A percentile compares a stretch with the other conserved stretches of the same genome.
Evolutionary conservation across 2,329 filamentous ascomycete species (phyloP).

Genomic region (Fusarium xyrophilum): DNA sequence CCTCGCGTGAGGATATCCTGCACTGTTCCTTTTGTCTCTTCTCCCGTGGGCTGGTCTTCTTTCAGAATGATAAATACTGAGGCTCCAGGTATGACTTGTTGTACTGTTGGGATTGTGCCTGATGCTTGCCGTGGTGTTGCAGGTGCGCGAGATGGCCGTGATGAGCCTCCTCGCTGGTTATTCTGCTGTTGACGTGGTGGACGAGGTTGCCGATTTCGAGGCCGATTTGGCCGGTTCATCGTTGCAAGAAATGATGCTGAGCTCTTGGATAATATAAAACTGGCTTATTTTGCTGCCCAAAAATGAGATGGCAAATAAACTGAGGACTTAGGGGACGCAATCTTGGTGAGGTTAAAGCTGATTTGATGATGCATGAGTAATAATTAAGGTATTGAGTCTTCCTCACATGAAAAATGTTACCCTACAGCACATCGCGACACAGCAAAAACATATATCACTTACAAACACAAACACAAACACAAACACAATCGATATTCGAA

Average conservation of each 20-base stretch:
- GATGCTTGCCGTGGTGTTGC: slow-evolving; percentile 46
- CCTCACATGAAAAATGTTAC: slow-evolving; percentile 4
- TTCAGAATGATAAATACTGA: slow-evolving; percentile 77
- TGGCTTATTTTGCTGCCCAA: background rate
- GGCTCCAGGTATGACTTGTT: slow-evolving; percentile 66
- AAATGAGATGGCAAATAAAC: too few relatives aligned
- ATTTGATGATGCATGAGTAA: slow-evolving; percentile 14
- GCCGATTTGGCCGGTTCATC: slow-evolving; percentile 47
- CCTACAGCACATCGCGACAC: background rate
- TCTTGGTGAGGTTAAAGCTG: background rate
- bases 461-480: too few relatives aligned
- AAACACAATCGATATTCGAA: too few relatives aligned
- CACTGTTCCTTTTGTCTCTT: slow-evolving; percentile 71
- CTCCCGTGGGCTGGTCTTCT: slow-evolving; percentile 75
- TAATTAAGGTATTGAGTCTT: background rate
- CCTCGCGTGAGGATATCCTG: slow-evolving; percentile 73
- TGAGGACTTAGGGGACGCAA: background rate
- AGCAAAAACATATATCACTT: background rate
- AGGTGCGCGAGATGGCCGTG: slow-evolving; percentile 30
- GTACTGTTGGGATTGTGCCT: slow-evolving; percentile 55
- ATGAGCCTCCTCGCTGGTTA: slow-evolving; percentile 27
- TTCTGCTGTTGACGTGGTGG: slow-evolving; percentile 36
- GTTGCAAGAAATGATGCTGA: background rate
- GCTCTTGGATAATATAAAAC: background rate
- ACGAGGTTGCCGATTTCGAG: slow-evolving; percentile 45